Percentiles rank a stretch among this genome's conserved stretches.
Evolutionary conservation across 257 asterid species (phyloP).

Genomic region (Perilla frutescens): DNA sequence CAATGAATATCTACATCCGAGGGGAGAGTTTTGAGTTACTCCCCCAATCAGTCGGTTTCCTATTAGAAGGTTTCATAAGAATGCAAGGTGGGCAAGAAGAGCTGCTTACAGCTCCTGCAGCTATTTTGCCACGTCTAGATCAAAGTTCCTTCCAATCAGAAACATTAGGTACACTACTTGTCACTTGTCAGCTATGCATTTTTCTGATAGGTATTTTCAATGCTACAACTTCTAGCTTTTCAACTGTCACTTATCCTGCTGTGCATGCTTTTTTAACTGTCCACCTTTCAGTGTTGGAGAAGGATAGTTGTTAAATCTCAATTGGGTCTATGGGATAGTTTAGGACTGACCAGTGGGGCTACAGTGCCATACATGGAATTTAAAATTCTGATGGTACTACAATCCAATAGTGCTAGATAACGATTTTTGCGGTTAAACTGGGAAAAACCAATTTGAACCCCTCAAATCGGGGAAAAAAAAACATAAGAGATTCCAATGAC

Average conservation of each 20-base stretch:
- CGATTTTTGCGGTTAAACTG: neutral
- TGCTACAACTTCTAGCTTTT: constrained; percentile 7
- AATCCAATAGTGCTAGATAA: neutral
- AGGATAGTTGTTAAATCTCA: constrained; percentile 4
- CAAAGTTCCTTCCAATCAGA: constrained; percentile 60
- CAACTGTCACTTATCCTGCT: constrained; percentile 1
- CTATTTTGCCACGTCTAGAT: constrained; percentile 57
- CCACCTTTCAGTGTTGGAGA: neutral
- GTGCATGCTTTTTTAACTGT: neutral
- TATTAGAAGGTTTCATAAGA: constrained; percentile 85
- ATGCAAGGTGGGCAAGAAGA: constrained; percentile 65
- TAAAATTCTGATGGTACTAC: too few species aligned
- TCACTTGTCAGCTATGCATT: constrained; percentile 12
- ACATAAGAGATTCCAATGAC: too few species aligned
- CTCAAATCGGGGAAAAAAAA: neutral
- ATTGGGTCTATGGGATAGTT: neutral
- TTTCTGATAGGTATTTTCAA: constrained; percentile 5
- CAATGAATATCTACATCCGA: constrained; percentile 62
- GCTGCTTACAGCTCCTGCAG: constrained; percentile 71
- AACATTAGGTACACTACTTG: constrained; percentile 56
- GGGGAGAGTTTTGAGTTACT: constrained; percentile 87
- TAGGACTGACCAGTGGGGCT: neutral
- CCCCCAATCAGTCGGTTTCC: constrained; percentile 77
- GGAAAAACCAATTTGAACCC: neutral
- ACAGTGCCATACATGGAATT: neutral